Percentiles rank a stretch among this genome's conserved stretches.
phyloP scores from a whole-genome alignment of 2,329 filamentous ascomycete genomes.

The Fusarium gaditjirri region DNA sequence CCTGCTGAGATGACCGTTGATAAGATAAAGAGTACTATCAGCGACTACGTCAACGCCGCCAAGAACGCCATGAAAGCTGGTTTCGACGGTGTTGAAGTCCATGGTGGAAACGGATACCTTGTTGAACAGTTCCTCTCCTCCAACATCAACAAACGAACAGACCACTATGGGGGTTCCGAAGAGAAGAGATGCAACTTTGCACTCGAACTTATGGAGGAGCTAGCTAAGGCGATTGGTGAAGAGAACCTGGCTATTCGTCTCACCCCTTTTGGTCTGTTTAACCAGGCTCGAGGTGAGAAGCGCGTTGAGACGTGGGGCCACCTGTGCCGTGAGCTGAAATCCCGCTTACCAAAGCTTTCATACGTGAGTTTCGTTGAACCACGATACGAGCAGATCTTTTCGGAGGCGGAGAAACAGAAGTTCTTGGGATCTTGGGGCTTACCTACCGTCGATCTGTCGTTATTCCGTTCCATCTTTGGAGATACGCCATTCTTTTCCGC shows the following conservation, averaged over 20 bases:
- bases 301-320: conserved; percentile 63
- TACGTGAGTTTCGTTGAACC: conserved; percentile 68
- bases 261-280: conserved; percentile 62
- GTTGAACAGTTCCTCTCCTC: conserved; percentile 54
- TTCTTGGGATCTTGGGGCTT: conserved; percentile 61
- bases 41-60: conserved; percentile 46
- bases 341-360: conserved; percentile 54
- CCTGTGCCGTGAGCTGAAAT: conserved; percentile 61
- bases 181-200: conserved; percentile 60
- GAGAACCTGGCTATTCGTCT: conserved; percentile 58
- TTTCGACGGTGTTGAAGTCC: conserved; percentile 58
- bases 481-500: conserved; percentile 65
- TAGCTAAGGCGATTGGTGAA: conserved; percentile 57
- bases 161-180: conserved; percentile 49
- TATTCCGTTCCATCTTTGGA: conserved; percentile 62
- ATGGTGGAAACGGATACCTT: conserved; percentile 54
- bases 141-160: conserved; percentile 51
- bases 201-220: conserved; percentile 61
- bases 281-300: conserved; percentile 61
- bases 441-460: conserved; percentile 55
- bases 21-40: conserved; percentile 52
- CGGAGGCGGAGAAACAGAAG: conserved; percentile 58
- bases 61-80: conserved; percentile 63
- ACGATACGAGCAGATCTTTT: conserved; percentile 64
- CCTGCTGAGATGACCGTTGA: conserved; percentile 52